Percentiles rank a stretch among this genome's conserved stretches.
These are phyloP conservation scores for Euphorbia tirucalli DNA, from an alignment of 345 rosid genomes.

Conservation along the genomic window DNA sequence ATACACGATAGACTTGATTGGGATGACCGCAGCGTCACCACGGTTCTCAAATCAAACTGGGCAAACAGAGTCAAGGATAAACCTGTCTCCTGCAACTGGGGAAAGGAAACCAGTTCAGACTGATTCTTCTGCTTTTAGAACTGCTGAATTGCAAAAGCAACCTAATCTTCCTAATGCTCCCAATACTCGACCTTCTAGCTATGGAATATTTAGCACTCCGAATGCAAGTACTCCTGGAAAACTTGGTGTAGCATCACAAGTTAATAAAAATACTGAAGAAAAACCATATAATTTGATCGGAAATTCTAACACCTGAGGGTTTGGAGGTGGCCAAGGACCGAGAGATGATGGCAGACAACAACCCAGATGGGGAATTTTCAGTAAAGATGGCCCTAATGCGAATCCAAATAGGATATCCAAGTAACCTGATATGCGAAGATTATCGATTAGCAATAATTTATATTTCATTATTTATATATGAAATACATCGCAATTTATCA, in stretches of 20 bases:
- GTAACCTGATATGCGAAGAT: neutral
- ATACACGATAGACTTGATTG: constrained; percentile 16
- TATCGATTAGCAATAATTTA: neutral
- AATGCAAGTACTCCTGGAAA: constrained; percentile 20
- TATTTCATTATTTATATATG: too few relatives aligned
- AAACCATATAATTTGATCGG: constrained; percentile 5
- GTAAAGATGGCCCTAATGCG: constrained; percentile 18
- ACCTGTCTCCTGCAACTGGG: constrained; percentile 14
- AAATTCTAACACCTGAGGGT: constrained; percentile 15
- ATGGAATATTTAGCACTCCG: constrained; percentile 58
- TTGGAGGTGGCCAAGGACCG: constrained; percentile 12
- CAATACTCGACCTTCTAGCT: constrained; percentile 31
- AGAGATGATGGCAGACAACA: constrained; percentile 14
- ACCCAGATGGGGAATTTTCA: constrained; percentile 31
- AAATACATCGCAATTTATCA: neutral
- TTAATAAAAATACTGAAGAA: constrained; percentile 9
- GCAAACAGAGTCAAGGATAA: constrained; percentile 23
- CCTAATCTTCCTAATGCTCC: constrained; percentile 14
- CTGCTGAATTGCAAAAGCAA: constrained; percentile 29
- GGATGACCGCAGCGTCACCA: constrained; percentile 31
- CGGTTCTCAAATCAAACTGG: constrained; percentile 26
- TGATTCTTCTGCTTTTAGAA: constrained; percentile 19
- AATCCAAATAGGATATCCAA: neutral
- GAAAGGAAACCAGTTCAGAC: constrained; percentile 20
- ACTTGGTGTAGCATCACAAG: constrained; percentile 17